A percentile compares a stretch with the other conserved stretches of the same genome.
These are phyloP conservation scores for Suillus hirtellus DNA, from an alignment of 768 basidiomycete species.

Conservation along the genomic window DNA sequence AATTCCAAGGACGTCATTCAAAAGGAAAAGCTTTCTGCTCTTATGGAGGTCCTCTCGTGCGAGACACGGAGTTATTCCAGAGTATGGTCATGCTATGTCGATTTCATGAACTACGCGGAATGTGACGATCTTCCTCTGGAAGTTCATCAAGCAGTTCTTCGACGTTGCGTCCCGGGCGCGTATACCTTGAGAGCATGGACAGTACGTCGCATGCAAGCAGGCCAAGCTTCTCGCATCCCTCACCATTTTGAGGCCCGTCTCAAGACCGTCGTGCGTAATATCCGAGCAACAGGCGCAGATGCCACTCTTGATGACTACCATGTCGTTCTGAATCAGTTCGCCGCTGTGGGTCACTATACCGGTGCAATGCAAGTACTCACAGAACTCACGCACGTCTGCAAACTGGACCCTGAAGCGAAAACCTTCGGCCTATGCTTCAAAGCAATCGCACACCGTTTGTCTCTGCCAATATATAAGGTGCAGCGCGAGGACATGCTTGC, in stretches of 20 bases:
- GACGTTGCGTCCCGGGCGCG: slow-evolving; percentile 57
- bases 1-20: slow-evolving; percentile 11
- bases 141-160: slow-evolving; percentile 68
- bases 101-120: slow-evolving; percentile 50
- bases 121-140: slow-evolving; percentile 56
- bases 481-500: slow-evolving; percentile 37
- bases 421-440: slow-evolving; percentile 68
- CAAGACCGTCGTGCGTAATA: slow-evolving; percentile 67
- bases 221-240: slow-evolving; percentile 37
- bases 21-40: slow-evolving; percentile 29
- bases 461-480: slow-evolving; percentile 50
- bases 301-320: slow-evolving; percentile 67
- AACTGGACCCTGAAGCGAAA: slow-evolving; percentile 48
- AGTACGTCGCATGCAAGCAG: slow-evolving; percentile 42
- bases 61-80: slow-evolving; percentile 41
- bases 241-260: slow-evolving; percentile 69
- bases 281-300: slow-evolving; percentile 48
- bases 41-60: slow-evolving; percentile 32
- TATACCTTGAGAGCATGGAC: slow-evolving; percentile 44
- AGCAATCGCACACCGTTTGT: slow-evolving; percentile 67
- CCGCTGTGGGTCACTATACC: slow-evolving; percentile 67
- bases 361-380: slow-evolving; percentile 62
- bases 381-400: slow-evolving; percentile 48
- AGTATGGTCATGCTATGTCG: slow-evolving; percentile 68
- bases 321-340: slow-evolving; percentile 73